Evolutionary conservation across 768 basidiomycete species (phyloP), one percentile per base, ranked within the genome.

Genomic region (Leucocoprinus leucothites): DNA sequence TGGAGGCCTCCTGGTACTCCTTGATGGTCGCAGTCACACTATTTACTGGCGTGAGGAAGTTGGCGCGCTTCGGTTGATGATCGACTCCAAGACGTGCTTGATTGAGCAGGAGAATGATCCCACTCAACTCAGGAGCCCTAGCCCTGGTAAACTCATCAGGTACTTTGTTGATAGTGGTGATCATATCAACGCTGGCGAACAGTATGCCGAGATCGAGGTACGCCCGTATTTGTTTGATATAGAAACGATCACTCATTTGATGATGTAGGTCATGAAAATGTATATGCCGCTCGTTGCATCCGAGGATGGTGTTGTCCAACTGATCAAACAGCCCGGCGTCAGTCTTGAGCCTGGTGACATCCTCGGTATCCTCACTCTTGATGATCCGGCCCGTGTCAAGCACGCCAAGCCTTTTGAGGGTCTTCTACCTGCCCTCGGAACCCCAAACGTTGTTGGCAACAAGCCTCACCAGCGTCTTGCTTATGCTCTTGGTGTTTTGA

Each of bases 61-160:
- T 51, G 97, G 94, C 53, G 91, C 93, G 8, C 75, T 94, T 61
- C 77, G 91, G 61, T 69, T 98, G 66, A 93, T 94, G 86, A 87
- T 99, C 57, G 96, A 99, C 72, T 82, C 94, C 51, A 96, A 98
- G 80, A 99, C 97, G 14, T 97, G 95, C 69, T 79, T 98, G 74
- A 94, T 99, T 62, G 97, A 98, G 71, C 95, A 98, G 73, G 97
- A 99, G 80, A 98, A 98, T 63, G 97, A 99, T 65, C 97, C 97
- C 14, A 99, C 97, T 21, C 96, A 98, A 70, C 78, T 98, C 44
- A 81, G 97, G 63, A 94, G 91, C 65, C 97, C 97, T 8, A 92
- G 88, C 72, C 97, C 97, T 9, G 97, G 97, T 35, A 99, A 99
- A 73, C 83, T 99, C 47, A 83, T 99, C 53, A 82, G 95, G 31